Evolutionary conservation across 495 filamentous ascomycete species (phyloP), one percentile per base, ranked within the genome.

Genomic region (Penicillium lividum): DNA sequence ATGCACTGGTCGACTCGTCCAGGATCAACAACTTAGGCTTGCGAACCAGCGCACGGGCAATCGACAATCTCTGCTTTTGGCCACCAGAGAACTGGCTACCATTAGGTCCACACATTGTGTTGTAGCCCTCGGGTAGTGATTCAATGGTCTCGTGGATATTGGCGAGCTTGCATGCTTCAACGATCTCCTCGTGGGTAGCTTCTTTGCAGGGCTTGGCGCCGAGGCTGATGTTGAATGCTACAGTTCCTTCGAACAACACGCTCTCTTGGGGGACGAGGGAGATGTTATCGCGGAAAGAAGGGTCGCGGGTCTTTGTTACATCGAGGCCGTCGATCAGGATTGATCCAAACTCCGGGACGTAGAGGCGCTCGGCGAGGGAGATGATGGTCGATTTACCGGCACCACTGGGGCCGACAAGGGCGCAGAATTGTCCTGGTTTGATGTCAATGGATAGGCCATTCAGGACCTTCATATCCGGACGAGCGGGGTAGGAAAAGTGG

Each of bases 1-100:
- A 73, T n/a, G 84, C 84, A 43, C 79, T 84, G 5, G 91, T 93
- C 1, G 90, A 87, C 70, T 95, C 90, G 63, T 95, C 90, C 3
- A 95, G 77, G 31, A 95, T 72, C 59, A 93, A 69, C 30, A 93
- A 73, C 46, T 78, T 73, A 4, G 91, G 89, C 46, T 88, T 81
- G 10, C 89, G 82, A 9, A 95, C 82, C 28, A 93, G 74, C 0
- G 90, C 89, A 22, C 91, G 73, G 2, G 91, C 90, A 51, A 95
- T 89, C 1, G 87, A 81, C 16, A 95, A 69, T 13, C 90, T 77
- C 67, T 93, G 90, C 65, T 85, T 85, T 71, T 95, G 90, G 1
- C 90, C 90, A 5, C 90, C 90, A 1, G 84, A 89, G 51, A 95
- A 80, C 43, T 76, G 31, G 13, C 82, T 77, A 3, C 88, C 88